Conservation (phyloP, 441 rosid genomes). For the Euphorbia schlechtendalii region DNA sequence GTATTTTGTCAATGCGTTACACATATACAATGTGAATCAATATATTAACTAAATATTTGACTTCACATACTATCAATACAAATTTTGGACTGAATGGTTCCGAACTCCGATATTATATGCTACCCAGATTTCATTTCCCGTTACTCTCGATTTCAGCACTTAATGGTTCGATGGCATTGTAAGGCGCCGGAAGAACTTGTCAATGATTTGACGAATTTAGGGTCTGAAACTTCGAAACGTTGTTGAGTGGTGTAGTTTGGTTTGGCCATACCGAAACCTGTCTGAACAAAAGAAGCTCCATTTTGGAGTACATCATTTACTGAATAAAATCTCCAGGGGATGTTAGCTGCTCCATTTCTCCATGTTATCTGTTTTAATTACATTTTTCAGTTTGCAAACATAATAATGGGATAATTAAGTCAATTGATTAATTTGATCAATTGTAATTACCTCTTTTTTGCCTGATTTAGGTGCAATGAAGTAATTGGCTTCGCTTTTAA, state of each 20-base stretch:
- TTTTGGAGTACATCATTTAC: constrained; percentile 53
- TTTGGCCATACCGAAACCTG: constrained; percentile 26
- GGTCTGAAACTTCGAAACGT: constrained; percentile 28
- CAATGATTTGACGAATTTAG: constrained; percentile 26
- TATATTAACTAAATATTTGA: background rate
- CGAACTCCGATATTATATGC: background rate
- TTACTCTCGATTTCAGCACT: constrained; percentile 16
- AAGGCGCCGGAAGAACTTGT: constrained; percentile 42
- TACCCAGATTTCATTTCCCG: background rate
- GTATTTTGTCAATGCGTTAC: background rate
- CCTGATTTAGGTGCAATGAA: constrained; percentile 53
- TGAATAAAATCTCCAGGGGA: constrained; percentile 49
- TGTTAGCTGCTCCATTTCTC: constrained; percentile 38
- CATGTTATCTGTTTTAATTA: constrained; percentile 44
- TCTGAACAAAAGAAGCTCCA: constrained; percentile 53
- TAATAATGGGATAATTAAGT: background rate
- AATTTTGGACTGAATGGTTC: too few relatives aligned
- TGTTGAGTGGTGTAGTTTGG: constrained; percentile 32
- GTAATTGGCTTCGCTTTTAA: constrained; percentile 67
- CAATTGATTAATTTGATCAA: too few relatives aligned
- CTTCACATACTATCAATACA: too few relatives aligned
- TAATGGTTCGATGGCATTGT: constrained; percentile 26
- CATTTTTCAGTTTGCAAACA: background rate
- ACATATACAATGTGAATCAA: background rate
- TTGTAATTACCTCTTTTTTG: constrained; percentile 42